Base-by-base conservation (phyloP, 345 rosid genomes). In the Eutrema yunnanense region DNA sequence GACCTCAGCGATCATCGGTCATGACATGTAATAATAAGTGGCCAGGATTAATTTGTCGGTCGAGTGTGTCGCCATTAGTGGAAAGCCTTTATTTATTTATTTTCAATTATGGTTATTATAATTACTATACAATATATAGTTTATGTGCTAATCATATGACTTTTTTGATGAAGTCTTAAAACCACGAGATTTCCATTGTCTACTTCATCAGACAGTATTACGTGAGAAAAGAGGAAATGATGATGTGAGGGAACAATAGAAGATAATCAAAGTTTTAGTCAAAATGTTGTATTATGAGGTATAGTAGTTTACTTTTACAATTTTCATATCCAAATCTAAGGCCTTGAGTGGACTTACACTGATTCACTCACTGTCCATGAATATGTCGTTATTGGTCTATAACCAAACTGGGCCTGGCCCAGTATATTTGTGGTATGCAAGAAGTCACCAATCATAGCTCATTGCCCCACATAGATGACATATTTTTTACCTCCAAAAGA, bases 21-120 rank as follows among this genome's bases (percentile, higher is more conserved):
- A 47, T 73, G 65, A 49, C 58, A 33, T 73, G 60, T 65, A 57
- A 55, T 65, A 57, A 55, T 30, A 47, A 47, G 58, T 56, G 77
- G 72, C 66, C 43, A 37, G 26, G 51, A 65, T 65, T 40, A 9
- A 57, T 3, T 65, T 73, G 77, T 73, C 66, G 77, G 72, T 65
- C 36, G 30, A 65, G 44, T 73, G 43, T 73, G 42, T 73, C 59
- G 14, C 64, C 65, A 64, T 58, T 65, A 65, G 71, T 64, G 50
- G 71, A 46, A 73, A 55, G 8, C 41, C 26, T 55, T 53, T 72
- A 30, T 40, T 34, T 32, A 32, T 32, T 22, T 30, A 5, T 14
- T 42, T 30, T 34, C n/a, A 37, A 48, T n/a, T 26, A 27, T 58
- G 12, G 19, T 50, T 30, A 50, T 51, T 38, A 49, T 10, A 38